Base-by-base conservation (phyloP, 441 rosid genomes). In the Syzygium malaccense region DNA sequence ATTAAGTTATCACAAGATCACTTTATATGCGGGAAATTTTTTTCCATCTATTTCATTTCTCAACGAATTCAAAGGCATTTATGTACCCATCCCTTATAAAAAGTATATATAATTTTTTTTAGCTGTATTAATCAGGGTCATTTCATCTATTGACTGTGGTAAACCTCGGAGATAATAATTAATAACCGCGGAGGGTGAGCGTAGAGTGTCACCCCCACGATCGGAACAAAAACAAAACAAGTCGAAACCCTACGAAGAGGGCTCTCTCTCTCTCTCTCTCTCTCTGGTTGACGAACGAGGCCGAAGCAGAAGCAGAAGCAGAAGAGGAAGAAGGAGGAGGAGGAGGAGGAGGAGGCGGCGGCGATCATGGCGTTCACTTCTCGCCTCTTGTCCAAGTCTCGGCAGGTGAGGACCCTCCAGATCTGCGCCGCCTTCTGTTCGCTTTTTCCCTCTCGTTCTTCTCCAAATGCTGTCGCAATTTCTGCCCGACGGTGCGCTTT, bases 361-460 rank as follows among this genome's bases (percentile, higher is more conserved):
- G 57, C 85, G 87, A 90, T 89, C 90, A 95, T 97, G 99, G 95
- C 99, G 33, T 90, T 94, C 91, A 87, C 98, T 89, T 92, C 96
- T 89, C 98, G 99, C 12, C 90, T 96, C 85, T 79, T 95, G 48
- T 92, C 96, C 90, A 95, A 95, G 96, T 95, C 99, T 89, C 94
- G 95, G 92, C 99, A 97, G 98, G 99, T 95, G 78, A 54, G 20
- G 6, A 14, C 4, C 13, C 57, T 60, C 87, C 66, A 28, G 55
- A 86, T 90, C 62, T 60, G 11, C 75, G 45, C 33, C 33, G 32
- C 19, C 64, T 51, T 33, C n/a, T 28, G 30, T 14, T 1, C 32
- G 17, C n/a, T 14, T 26, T 17, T 14, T 53, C 85, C 66, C 48
- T 71, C 83, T 23, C 51, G 9, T 14, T 45, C 51, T 12, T 71